These are phyloP conservation scores for Fomes fomentarius DNA, from an alignment of 1,284 basidiomycete species.

Conservation along the genomic window DNA sequence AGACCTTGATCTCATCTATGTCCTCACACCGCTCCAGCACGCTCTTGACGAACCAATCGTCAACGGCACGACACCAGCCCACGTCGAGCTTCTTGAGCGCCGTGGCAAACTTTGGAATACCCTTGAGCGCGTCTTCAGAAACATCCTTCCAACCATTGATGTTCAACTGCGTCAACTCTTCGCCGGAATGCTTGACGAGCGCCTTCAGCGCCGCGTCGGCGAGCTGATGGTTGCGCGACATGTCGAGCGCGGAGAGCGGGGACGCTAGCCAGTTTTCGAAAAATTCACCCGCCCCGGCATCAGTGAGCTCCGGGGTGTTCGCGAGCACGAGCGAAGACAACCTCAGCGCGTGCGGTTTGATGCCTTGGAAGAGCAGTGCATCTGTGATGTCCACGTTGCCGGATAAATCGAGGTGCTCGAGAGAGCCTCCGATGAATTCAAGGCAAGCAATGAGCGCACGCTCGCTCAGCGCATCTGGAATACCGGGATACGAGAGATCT, in stretches of 20 bases:
- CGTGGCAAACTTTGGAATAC: slow-evolving; percentile 51
- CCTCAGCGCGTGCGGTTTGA: slow-evolving; percentile 54
- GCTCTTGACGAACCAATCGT: slow-evolving; percentile 82
- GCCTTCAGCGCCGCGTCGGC: slow-evolving; percentile 61
- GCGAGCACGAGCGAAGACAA: slow-evolving; percentile 65
- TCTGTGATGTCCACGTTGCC: slow-evolving; percentile 64
- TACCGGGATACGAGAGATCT: slow-evolving; percentile 50
- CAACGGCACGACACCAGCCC: slow-evolving; percentile 85
- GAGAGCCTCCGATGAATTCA: slow-evolving; percentile 39
- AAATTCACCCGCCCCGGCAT: slow-evolving; percentile 69
- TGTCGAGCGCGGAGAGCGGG: slow-evolving; percentile 54
- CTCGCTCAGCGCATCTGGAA: slow-evolving; percentile 43
- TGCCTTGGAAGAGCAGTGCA: slow-evolving; percentile 59
- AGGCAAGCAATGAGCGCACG: slow-evolving; percentile 54
- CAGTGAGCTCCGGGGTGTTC: slow-evolving; percentile 65
- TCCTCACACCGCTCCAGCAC: slow-evolving; percentile 61
- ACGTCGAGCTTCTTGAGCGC: slow-evolving; percentile 74
- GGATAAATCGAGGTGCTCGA: slow-evolving; percentile 65
- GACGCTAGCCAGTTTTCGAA: slow-evolving; percentile 49
- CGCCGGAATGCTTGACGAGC: slow-evolving; percentile 74
- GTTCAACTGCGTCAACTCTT: slow-evolving; percentile 62
- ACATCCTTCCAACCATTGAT: slow-evolving; percentile 81
- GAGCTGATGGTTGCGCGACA: slow-evolving; percentile 68
- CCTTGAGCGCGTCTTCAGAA: slow-evolving; percentile 56
- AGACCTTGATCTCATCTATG: slow-evolving; percentile 64